Percentiles rank a stretch among this genome's conserved stretches.
Conservation (phyloP, 1,284 basidiomycete genomes). For the Ceratobasidium sp. region DNA sequence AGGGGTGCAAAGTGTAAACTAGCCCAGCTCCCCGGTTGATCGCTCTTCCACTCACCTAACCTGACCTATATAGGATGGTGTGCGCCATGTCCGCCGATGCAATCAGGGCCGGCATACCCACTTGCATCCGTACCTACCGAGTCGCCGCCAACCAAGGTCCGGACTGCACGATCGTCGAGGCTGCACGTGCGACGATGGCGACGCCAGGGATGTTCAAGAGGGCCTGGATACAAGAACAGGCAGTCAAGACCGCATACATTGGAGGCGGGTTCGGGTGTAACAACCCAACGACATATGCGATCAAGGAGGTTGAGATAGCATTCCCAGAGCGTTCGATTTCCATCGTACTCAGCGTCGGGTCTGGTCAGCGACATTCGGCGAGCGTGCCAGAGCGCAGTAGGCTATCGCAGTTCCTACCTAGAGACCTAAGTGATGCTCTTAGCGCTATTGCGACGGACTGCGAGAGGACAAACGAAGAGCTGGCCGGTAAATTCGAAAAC, state of each 20-base stretch:
- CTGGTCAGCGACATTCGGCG: background rate
- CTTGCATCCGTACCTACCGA: constrained; percentile 3
- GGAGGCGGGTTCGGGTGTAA: constrained; percentile 24
- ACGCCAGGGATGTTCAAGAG: constrained; percentile 39
- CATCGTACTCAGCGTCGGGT: background rate
- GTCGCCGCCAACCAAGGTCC: background rate
- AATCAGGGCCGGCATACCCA: constrained; percentile 14
- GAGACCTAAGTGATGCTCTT: background rate
- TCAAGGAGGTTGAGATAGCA: background rate
- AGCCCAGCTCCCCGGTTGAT: background rate
- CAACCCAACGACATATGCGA: background rate
- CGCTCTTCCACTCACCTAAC: background rate
- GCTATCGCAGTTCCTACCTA: no score
- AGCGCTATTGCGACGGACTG: constrained; percentile 3
- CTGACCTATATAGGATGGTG: background rate
- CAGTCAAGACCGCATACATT: background rate
- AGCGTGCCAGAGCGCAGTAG: background rate
- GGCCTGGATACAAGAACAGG: background rate
- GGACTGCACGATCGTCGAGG: constrained; percentile 42
- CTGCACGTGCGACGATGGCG: constrained; percentile 40
- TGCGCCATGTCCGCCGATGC: constrained; percentile 23
- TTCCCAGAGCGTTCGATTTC: background rate
- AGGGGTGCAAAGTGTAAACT: no score
- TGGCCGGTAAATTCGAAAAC: background rate
- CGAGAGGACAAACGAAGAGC: background rate